A percentile compares a stretch with the other conserved stretches of the same genome.
phyloP scores from a whole-genome alignment of 163 green algal species.

The Chlamydomonas reinhardtii region DNA sequence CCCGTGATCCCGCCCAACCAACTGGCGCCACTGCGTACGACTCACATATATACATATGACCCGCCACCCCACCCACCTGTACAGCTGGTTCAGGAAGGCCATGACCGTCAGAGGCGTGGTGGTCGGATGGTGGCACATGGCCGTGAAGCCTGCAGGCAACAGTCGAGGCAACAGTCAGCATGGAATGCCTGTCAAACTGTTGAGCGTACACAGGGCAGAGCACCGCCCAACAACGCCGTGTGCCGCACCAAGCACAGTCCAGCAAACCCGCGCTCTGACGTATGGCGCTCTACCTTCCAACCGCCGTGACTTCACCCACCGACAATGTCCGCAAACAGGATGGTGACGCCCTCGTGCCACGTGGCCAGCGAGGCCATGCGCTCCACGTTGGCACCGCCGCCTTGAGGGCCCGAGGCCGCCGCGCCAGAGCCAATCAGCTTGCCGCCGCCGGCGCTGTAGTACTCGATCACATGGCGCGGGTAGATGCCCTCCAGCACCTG shows the following conservation, averaged over 20 bases:
- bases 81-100: constrained; percentile 59
- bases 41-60: no score
- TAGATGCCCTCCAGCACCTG: constrained; percentile 12
- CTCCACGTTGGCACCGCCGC: not conserved
- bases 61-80: no score
- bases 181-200: not conserved
- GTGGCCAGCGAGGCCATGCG: not conserved
- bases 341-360: not conserved
- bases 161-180: no score
- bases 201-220: not conserved
- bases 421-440: not conserved
- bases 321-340: not conserved
- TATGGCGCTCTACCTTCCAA: no score
- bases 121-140: constrained; percentile 48
- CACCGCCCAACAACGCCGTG: no score
- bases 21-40: no score
- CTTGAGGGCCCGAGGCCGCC: not conserved
- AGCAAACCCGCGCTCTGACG: no score
- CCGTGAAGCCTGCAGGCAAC: constrained; percentile 46
- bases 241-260: not conserved
- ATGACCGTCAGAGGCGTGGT: constrained; percentile 48
- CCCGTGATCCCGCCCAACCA: no score
- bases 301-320: not conserved
- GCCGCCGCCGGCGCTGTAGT: not conserved
- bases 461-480: not conserved